Conservation (phyloP, 2,329 filamentous ascomycete genomes). For the Apiospora arundinis region DNA sequence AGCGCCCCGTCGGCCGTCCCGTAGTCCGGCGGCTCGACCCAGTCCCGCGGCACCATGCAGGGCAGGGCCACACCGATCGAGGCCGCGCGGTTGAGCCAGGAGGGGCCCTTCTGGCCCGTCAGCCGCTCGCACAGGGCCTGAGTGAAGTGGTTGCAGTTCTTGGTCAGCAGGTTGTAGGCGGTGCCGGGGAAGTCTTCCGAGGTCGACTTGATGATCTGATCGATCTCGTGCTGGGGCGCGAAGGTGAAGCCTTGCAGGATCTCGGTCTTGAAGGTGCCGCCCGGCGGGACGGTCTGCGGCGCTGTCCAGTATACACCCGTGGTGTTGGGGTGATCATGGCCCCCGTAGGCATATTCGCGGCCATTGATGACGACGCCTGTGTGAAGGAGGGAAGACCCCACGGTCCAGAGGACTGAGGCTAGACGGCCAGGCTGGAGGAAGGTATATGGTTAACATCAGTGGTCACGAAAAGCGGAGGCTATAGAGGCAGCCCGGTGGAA, state of each 20-base stretch:
- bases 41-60: conserved; percentile 82
- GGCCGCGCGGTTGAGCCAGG: conserved; percentile 85
- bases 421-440: conserved; percentile 69
- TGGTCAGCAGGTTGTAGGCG: conserved; percentile 80
- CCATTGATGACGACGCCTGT: conserved; percentile 83
- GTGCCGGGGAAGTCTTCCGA: conserved; percentile 77
- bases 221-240: conserved; percentile 71
- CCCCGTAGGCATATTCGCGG: conserved; percentile 84
- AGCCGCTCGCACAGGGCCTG: conserved; percentile 76
- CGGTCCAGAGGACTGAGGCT: conserved; percentile 77
- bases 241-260: conserved; percentile 83
- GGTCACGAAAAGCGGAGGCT: neutral
- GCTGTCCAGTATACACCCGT: conserved; percentile 87
- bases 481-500: neutral
- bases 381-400: conserved; percentile 80
- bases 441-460: conserved; percentile 11
- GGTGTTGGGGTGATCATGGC: conserved; percentile 72
- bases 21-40: conserved; percentile 80
- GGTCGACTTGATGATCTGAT: conserved; percentile 70
- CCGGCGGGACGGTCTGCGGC: conserved; percentile 74
- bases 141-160: conserved; percentile 91
- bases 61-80: conserved; percentile 81
- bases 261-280: conserved; percentile 76
- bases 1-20: conserved; percentile 75
- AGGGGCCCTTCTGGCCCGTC: conserved; percentile 72